Base-by-base conservation (phyloP, 2,329 filamentous ascomycete genomes). In the Fusarium pseudoanthophilum region DNA sequence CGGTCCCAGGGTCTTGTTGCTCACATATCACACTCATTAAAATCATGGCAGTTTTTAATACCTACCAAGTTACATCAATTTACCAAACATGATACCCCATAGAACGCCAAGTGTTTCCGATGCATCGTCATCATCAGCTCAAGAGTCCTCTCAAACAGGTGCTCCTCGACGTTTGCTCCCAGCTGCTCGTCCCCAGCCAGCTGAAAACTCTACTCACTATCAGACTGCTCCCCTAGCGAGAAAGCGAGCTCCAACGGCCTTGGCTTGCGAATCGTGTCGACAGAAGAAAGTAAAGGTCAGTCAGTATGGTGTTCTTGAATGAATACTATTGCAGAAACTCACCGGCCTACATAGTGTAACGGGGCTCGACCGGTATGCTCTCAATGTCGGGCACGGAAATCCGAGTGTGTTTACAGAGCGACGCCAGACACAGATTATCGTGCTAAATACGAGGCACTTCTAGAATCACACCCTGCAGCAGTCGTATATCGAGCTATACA, bases 231-330 rank as follows among this genome's bases (percentile, higher is more conserved):
- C 65, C 7, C n/a, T 67, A 11, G 6, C 20, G 2, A 49, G 53
- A 20, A 67, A 48, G 16, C 53, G 65, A 24, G 46, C 26, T 2
- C 46, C 46, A 3, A 18, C 20, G 4, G 5, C 39, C 0, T n/a
- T 67, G 7, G 65, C 53, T 1, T 67, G 65, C 15, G 65, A 67
- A 7, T 3, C 21, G 8, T 67, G 65, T 7, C 62, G 65, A 21
- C 53, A 67, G 10, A 43, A 24, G 28, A 67, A 67, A n/a, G 20
- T 21, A 5, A 67, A 67, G 36, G 65, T 39, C 5, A 37, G 32
- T 32, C 30, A 30, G 30, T 4, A 30, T 30, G 10, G 30, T 9
- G 10, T 13, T 32, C 4, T 32, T 13, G 11, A 11, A 32, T 32
- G 30, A 11, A 11, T 32, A 32, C 10, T 37, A 4, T 20, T 18